phyloP scores from a whole-genome alignment of 257 asterid genomes.

The Primulina huaijiensis region DNA sequence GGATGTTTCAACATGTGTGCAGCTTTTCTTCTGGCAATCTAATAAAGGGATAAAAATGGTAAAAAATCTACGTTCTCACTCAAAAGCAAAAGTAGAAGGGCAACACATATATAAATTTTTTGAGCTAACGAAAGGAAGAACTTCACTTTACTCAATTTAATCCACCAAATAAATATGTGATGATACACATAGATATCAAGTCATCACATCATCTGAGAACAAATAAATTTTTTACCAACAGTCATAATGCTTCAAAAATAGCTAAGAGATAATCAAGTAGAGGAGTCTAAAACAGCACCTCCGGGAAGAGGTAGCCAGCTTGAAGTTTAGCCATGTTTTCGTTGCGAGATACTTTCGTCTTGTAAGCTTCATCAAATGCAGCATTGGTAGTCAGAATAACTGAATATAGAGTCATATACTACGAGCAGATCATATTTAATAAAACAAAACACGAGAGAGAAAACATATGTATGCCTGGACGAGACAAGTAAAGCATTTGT shows the following conservation, averaged over 20 bases:
- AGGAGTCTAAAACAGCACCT: slow-evolving; percentile 46
- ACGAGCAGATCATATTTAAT: not conserved
- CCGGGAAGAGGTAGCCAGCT: slow-evolving; percentile 98
- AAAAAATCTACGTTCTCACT: slow-evolving; percentile 6
- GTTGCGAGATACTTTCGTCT: slow-evolving; percentile 76
- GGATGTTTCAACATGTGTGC: slow-evolving; percentile 78
- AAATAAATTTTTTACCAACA: slow-evolving; percentile 9
- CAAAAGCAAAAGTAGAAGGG: slow-evolving; percentile 2
- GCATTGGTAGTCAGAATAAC: slow-evolving; percentile 23
- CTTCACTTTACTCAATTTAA: not conserved
- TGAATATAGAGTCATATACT: not conserved
- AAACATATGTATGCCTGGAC: too few relatives aligned
- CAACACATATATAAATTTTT: not conserved
- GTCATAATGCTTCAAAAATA: slow-evolving; percentile 15
- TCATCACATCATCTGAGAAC: not conserved
- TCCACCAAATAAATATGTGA: not conserved
- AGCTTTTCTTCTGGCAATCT: slow-evolving; percentile 83
- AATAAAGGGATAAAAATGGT: slow-evolving; percentile 19
- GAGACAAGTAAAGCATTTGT: too few relatives aligned
- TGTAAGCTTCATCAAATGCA: slow-evolving; percentile 57
- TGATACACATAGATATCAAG: not conserved
- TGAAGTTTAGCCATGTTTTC: slow-evolving; percentile 86
- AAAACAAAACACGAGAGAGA: not conserved
- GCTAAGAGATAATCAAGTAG: not conserved
- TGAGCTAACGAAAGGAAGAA: not conserved